Evolutionary conservation across 768 basidiomycete species (phyloP).

Genomic region (Pisolithus microcarpus): DNA sequence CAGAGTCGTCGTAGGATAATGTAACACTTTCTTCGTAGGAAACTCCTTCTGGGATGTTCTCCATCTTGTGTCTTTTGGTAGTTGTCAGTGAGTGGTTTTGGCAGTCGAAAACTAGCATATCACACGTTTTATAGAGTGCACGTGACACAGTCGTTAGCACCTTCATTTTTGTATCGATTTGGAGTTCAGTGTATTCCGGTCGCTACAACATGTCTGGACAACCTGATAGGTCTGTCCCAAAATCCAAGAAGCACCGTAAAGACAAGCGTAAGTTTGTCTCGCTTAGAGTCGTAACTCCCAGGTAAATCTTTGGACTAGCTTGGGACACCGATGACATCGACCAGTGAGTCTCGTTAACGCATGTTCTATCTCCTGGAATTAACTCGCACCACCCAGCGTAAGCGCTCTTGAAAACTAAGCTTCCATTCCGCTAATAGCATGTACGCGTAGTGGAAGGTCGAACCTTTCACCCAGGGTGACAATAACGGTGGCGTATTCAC

Average conservation of each 20-base stretch:
- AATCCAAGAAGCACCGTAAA: slow-evolving; percentile 84
- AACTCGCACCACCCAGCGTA: slow-evolving; percentile 34
- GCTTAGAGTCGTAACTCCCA: neutral
- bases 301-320: slow-evolving; percentile 41
- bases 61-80: slow-evolving; percentile 33
- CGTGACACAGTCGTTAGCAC: neutral
- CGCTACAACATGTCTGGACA: slow-evolving; percentile 16
- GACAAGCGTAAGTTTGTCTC: slow-evolving; percentile 73
- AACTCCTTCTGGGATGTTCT: slow-evolving; percentile 34
- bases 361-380: neutral
- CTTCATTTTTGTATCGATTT: neutral
- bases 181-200: neutral
- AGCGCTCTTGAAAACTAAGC: slow-evolving; percentile 13
- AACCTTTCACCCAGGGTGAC: slow-evolving; percentile 65
- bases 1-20: slow-evolving; percentile 50
- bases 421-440: slow-evolving; percentile 9
- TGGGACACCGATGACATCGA: slow-evolving; percentile 99
- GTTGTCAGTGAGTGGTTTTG: neutral
- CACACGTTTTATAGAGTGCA: neutral
- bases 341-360: slow-evolving; percentile 59
- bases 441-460: slow-evolving; percentile 72
- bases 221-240: slow-evolving; percentile 38
- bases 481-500: slow-evolving; percentile 79
- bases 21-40: slow-evolving; percentile 25
- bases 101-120: neutral